Evolutionary conservation across 805 yeast genomes (phyloP).

Genomic region (Hanseniaspora pseudoguilliermondii): DNA sequence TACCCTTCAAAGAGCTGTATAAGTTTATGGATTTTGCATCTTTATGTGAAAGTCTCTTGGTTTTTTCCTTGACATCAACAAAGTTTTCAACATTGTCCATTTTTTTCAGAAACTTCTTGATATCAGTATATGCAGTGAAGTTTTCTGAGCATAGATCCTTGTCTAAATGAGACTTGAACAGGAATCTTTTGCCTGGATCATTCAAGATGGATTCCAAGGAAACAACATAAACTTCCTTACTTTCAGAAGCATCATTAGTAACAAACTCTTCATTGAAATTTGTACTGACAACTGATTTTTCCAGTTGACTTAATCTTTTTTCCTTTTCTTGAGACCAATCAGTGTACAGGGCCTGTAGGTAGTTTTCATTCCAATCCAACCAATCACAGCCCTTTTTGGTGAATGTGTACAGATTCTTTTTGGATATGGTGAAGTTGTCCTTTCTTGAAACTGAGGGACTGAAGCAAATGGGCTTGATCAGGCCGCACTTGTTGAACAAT

Average conservation of each 20-base stretch:
- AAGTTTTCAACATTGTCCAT: conserved; percentile 34
- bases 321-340: background rate
- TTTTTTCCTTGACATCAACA: conserved; percentile 20
- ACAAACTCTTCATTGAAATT: conserved; percentile 13
- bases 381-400: conserved; percentile 33
- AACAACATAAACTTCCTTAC: background rate
- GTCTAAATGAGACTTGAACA: conserved; percentile 55
- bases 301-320: conserved; percentile 15
- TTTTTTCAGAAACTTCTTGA: conserved; percentile 40
- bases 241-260: too few relatives aligned
- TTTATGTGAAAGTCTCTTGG: conserved; percentile 9
- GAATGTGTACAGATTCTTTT: conserved; percentile 34
- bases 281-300: conserved; percentile 8
- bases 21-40: conserved; percentile 10
- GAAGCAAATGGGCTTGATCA: conserved; percentile 35
- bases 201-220: conserved; percentile 34
- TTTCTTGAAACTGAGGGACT: conserved; percentile 28
- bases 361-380: conserved; percentile 26
- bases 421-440: conserved; percentile 24
- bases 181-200: conserved; percentile 65
- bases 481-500: conserved; percentile 34
- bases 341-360: conserved; percentile 10
- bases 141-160: conserved; percentile 62
- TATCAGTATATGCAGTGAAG: conserved; percentile 53
- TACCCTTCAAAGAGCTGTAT: conserved; percentile 27